phyloP scores from a whole-genome alignment of 2,329 filamentous ascomycete genomes.

The Fusarium begoniae region DNA sequence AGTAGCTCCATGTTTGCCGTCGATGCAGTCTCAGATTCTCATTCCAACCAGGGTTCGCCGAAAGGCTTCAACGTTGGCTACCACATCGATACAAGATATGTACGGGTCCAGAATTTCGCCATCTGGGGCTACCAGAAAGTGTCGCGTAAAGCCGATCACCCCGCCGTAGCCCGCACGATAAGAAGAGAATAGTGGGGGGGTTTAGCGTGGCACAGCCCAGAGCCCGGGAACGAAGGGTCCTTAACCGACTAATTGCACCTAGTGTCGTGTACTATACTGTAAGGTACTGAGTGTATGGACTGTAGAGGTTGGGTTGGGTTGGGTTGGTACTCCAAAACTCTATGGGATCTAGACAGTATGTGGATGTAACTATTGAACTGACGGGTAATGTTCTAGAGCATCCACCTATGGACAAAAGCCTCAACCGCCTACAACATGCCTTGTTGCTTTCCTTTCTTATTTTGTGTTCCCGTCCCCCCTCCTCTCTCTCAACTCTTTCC shows the following conservation, averaged over 20 bases:
- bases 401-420: slow-evolving; percentile 15
- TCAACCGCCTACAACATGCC: background rate
- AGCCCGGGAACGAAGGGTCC: slow-evolving; percentile 24
- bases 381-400: slow-evolving; percentile 18
- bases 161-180: slow-evolving; percentile 24
- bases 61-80: slow-evolving; percentile 15
- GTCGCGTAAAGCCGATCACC: slow-evolving; percentile 23
- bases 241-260: slow-evolving; percentile 1
- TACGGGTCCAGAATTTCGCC: slow-evolving; percentile 1
- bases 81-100: slow-evolving; percentile 11
- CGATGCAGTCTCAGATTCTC: slow-evolving; percentile 18
- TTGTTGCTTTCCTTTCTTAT: background rate
- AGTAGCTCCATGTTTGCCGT: slow-evolving; percentile 28
- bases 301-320: background rate
- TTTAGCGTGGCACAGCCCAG: slow-evolving; percentile 14
- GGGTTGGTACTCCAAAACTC: slow-evolving; percentile 18
- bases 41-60: slow-evolving; percentile 30
- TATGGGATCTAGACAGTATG: slow-evolving; percentile 7
- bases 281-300: slow-evolving; percentile 18
- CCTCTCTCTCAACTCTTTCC: background rate
- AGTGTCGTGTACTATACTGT: slow-evolving; percentile 1
- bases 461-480: background rate
- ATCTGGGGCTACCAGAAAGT: slow-evolving; percentile 14
- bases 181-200: slow-evolving; percentile 23
- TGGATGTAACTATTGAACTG: slow-evolving; percentile 9